Base-by-base conservation (phyloP, 2,329 filamentous ascomycete species). In the Fusarium guadeloupense region DNA sequence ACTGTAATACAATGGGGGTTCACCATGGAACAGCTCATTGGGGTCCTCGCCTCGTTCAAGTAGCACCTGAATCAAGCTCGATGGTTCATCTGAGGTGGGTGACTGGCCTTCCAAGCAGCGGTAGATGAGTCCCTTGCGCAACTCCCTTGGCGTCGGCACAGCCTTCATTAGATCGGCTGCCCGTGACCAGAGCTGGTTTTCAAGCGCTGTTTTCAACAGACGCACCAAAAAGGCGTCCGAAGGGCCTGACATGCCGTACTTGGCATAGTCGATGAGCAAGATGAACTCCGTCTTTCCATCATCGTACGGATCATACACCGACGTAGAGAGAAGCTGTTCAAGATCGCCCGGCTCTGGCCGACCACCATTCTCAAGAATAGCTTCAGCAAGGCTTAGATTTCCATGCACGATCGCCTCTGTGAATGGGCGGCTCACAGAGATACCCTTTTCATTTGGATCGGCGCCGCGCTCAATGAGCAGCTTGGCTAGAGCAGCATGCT, bases 1-100 rank as follows among this genome's bases (percentile, higher is more conserved):
- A 31, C 68, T 70, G 47, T 68, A 67, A 38, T 70, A 70, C 20
- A 70, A 55, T 4, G 68, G 64, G 20, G 68, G 68, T 40, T 70
- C 68, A 4, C 55, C 63, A 12, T 68, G 28, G 31, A 63, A 70
- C 14, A 70, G 56, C 39, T 68, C 63, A 35, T 70, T 69, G 14
- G 68, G 68, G 21, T 68, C 60, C 33, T 70, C 64, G 7, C 68
- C 68, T 12, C 55, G 60, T 13, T 70, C 67, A 19, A 70, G 59
- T 8, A 70, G 54, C 19, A 62, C 62, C 26, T 68, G 66, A 12
- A 70, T 62, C 30, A 70, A 59, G 16, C 54, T 41, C 10, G 68
- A 69, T 17, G 68, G 68, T 8, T 70, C 68, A 23, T 70, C 68
- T 7, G 62, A 61, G 16, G 54, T 60, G 5, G 65, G 53, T 19